Evolutionary conservation across 2,329 filamentous ascomycete genomes (phyloP).

Genomic region (Metarhizium anisopliae): DNA sequence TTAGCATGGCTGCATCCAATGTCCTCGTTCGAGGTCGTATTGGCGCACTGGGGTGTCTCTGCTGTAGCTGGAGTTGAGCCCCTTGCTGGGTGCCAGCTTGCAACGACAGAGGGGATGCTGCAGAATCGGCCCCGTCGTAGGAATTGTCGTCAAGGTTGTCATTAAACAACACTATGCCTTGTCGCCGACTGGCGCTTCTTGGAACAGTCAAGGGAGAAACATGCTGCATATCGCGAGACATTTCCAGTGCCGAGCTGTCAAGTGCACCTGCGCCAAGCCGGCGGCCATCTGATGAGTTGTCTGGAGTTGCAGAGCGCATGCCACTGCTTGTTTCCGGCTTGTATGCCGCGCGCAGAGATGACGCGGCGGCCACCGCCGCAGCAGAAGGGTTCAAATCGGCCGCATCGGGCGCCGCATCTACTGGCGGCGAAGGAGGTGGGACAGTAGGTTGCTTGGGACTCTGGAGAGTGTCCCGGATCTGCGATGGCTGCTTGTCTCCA

Average conservation of each 20-base stretch:
- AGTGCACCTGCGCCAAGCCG: conserved; percentile 15
- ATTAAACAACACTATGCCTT: conserved; percentile 55
- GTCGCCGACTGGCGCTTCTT: conserved; percentile 35
- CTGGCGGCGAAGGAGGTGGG: conserved; percentile 12
- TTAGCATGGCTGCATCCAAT: conserved; percentile 46
- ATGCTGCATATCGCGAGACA: conserved; percentile 20
- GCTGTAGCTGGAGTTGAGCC: conserved; percentile 13
- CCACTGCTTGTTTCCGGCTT: conserved; percentile 28
- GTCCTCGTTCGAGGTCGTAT: conserved; percentile 48
- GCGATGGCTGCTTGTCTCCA: conserved; percentile 21
- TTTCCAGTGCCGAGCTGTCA: conserved; percentile 10
- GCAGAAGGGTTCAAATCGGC: not conserved
- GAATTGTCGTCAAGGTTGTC: conserved; percentile 41
- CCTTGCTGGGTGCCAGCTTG: conserved; percentile 2
- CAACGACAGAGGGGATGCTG: conserved; percentile 3
- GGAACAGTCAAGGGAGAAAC: conserved; percentile 23
- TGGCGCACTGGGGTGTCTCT: conserved; percentile 21
- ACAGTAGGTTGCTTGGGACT: conserved; percentile 5
- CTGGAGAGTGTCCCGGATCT: conserved; percentile 14
- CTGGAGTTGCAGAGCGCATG: conserved; percentile 60
- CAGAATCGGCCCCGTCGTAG: conserved; percentile 28
- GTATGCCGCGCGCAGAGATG: conserved; percentile 25
- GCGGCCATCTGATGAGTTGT: conserved; percentile 32
- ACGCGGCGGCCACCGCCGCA: conserved; percentile 16
- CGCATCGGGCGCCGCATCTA: not conserved